Percentiles rank a stretch among this genome's conserved stretches.
Conservation (phyloP, 371 early-diverging fungal species). For the Dinochytrium kinnereticum region DNA sequence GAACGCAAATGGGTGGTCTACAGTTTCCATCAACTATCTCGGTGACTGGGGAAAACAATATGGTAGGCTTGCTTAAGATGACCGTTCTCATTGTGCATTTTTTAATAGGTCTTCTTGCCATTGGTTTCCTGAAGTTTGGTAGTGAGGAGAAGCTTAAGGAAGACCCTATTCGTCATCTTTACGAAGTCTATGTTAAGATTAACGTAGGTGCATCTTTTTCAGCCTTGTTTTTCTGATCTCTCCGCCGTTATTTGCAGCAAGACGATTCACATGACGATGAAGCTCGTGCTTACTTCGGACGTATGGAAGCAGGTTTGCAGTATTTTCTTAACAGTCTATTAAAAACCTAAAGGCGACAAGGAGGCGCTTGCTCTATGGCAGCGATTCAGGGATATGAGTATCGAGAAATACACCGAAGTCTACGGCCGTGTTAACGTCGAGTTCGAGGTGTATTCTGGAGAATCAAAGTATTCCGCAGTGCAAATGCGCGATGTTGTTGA, state of each 20-base stretch:
- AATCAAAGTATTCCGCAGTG: slow-evolving; percentile 86
- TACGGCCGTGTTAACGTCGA: slow-evolving; percentile 93
- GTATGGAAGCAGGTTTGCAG: slow-evolving; percentile 93
- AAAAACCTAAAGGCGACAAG: slow-evolving; percentile 64
- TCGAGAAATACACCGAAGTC: slow-evolving; percentile 92
- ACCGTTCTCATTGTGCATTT: slow-evolving; percentile 15
- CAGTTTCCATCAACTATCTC: slow-evolving; percentile 95
- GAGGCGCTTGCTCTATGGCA: slow-evolving; percentile 87
- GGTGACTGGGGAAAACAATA: slow-evolving; percentile 99
- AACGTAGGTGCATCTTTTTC: slow-evolving; percentile 61
- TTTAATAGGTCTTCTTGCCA: slow-evolving; percentile 77
- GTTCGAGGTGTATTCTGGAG: slow-evolving; percentile 99
- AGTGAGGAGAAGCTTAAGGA: slow-evolving; percentile 73
- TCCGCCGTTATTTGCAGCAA: slow-evolving; percentile 17
- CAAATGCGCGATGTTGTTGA: slow-evolving; percentile 81
- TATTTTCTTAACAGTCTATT: neutral
- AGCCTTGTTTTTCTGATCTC: slow-evolving; percentile 1
- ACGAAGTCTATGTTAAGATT: slow-evolving; percentile 94
- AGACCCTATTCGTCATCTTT: slow-evolving; percentile 95
- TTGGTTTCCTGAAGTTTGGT: slow-evolving; percentile 91
- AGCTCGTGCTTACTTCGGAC: slow-evolving; percentile 96
- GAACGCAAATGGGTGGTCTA: slow-evolving; percentile 87
- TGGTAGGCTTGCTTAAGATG: slow-evolving; percentile 57
- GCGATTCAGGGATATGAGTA: slow-evolving; percentile 91
- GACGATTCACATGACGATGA: slow-evolving; percentile 36